Evolutionary conservation across 78 protist genomes (phyloP).

Genomic region (Dictyostelium citrinum): DNA sequence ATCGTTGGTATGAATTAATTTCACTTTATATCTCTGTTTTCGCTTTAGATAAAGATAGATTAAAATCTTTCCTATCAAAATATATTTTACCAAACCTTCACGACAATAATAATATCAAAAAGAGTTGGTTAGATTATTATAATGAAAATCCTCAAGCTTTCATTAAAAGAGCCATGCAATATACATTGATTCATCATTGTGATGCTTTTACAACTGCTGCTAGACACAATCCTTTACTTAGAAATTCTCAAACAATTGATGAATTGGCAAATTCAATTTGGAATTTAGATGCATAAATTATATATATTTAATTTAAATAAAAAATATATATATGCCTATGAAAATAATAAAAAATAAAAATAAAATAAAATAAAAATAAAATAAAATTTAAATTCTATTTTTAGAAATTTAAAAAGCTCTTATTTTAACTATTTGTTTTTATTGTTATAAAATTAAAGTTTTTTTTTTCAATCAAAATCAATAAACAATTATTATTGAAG

Average conservation of each 20-base stretch:
- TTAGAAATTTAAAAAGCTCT: too few relatives aligned
- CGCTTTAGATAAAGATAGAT: slow-evolving; percentile 30
- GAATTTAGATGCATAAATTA: slow-evolving; percentile 6
- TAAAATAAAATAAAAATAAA: neutral
- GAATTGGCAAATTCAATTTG: slow-evolving; percentile 24
- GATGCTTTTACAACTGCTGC: slow-evolving; percentile 66
- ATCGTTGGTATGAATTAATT: slow-evolving; percentile 65
- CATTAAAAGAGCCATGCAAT: slow-evolving; percentile 45
- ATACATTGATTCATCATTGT: slow-evolving; percentile 72
- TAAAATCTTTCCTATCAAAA: slow-evolving; percentile 6
- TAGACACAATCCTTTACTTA: neutral
- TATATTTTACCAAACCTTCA: neutral
- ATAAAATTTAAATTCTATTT: neutral
- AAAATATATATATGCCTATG: too few relatives aligned
- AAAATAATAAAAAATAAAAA: too few relatives aligned
- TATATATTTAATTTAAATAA: neutral
- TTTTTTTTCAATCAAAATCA: too few relatives aligned
- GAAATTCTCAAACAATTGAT: neutral
- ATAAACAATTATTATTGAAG: too few relatives aligned
- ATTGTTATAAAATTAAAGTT: too few relatives aligned
- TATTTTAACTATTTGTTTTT: too few relatives aligned
- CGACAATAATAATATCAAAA: neutral
- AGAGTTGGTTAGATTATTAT: slow-evolving; percentile 25
- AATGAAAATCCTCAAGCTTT: slow-evolving; percentile 2
- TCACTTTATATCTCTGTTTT: slow-evolving; percentile 70